Evolutionary conservation across 345 rosid genomes (phyloP).

Genomic region (Moricandia moricandioides): DNA sequence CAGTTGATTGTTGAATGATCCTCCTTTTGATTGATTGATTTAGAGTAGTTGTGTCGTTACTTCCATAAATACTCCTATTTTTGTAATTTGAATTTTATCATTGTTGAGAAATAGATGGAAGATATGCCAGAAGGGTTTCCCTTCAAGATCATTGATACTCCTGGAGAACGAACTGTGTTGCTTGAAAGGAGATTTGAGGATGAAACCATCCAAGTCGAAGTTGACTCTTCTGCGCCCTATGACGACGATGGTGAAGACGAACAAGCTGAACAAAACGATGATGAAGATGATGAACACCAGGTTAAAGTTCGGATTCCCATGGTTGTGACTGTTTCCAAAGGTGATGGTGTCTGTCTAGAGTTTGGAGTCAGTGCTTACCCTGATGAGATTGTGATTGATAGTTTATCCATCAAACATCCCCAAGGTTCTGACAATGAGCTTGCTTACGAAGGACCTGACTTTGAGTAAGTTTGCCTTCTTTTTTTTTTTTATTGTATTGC

Average conservation of each 20-base stretch:
- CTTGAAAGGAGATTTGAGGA: slow-evolving; percentile 44
- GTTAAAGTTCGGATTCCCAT: slow-evolving; percentile 38
- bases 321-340: slow-evolving; percentile 55
- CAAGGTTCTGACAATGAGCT: slow-evolving; percentile 42
- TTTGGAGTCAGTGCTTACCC: slow-evolving; percentile 55
- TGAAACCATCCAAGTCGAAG: slow-evolving; percentile 58
- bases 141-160: slow-evolving; percentile 53
- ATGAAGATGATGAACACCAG: slow-evolving; percentile 8
- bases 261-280: slow-evolving; percentile 29
- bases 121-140: slow-evolving; percentile 51
- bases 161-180: slow-evolving; percentile 56
- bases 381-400: slow-evolving; percentile 58
- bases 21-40: neutral
- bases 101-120: slow-evolving; percentile 22
- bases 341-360: slow-evolving; percentile 45
- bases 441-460: slow-evolving; percentile 73
- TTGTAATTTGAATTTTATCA: neutral
- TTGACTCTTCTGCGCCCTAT: slow-evolving; percentile 39
- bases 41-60: neutral
- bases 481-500: neutral
- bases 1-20: neutral
- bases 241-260: slow-evolving; percentile 28
- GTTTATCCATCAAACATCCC: slow-evolving; percentile 46
- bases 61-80: slow-evolving; percentile 21
- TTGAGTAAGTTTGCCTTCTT: slow-evolving; percentile 43